These are phyloP conservation scores for Pholiota conissans DNA, from an alignment of 768 basidiomycete genomes.

Conservation along the genomic window DNA sequence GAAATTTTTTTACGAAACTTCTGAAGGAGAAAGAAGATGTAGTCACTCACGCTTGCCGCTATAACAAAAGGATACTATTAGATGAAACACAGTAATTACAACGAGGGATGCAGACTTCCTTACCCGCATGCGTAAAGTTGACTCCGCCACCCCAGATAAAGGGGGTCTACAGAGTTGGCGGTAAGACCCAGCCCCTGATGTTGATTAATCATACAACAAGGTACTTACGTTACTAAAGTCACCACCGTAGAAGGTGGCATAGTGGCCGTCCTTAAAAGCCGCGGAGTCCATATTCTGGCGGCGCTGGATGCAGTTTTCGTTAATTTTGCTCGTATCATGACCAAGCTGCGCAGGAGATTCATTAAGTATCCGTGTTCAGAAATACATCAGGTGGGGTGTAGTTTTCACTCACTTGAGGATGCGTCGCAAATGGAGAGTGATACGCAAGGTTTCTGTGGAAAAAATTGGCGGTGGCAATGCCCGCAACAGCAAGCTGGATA, in stretches of 20 bases:
- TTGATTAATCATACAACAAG: neutral
- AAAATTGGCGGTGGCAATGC: neutral
- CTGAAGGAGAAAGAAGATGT: neutral
- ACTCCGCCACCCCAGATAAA: constrained; percentile 51
- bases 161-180: constrained; percentile 30
- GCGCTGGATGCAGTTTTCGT: constrained; percentile 35
- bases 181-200: neutral
- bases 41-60: constrained; percentile 49
- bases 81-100: neutral
- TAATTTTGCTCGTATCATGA: constrained; percentile 34
- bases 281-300: constrained; percentile 35
- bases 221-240: constrained; percentile 47
- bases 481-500: neutral
- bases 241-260: constrained; percentile 48
- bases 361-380: neutral
- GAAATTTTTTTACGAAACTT: neutral
- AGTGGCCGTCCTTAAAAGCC: constrained; percentile 47
- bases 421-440: constrained; percentile 35
- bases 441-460: constrained; percentile 38
- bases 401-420: constrained; percentile 27
- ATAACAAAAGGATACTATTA: neutral
- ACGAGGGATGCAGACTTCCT: constrained; percentile 5
- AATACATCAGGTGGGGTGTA: neutral
- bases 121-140: constrained; percentile 49
- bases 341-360: constrained; percentile 30